Conservation (phyloP, 2,329 filamentous ascomycete genomes). For the Xylaria sp. region DNA sequence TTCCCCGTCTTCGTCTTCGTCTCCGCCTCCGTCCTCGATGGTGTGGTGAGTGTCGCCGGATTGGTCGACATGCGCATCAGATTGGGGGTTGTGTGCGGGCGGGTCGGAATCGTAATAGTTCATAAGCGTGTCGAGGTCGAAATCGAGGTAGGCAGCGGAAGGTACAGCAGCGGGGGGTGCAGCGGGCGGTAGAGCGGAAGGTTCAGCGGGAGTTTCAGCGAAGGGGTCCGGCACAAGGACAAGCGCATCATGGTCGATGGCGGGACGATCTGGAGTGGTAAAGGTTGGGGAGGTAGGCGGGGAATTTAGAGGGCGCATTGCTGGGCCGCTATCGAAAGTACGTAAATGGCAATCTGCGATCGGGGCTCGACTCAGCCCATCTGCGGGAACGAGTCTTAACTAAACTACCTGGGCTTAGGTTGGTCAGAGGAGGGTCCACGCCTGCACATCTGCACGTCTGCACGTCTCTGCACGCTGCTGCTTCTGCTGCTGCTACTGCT, state of each 20-base stretch:
- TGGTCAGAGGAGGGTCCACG: no score
- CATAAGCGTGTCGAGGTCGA: conserved; percentile 17
- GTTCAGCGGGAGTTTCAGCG: conserved; percentile 20
- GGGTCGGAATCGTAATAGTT: conserved; percentile 14
- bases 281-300: conserved; percentile 29
- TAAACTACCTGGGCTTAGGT: not conserved
- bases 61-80: conserved; percentile 14
- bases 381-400: not conserved
- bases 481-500: no score
- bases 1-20: conserved; percentile 17
- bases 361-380: not conserved
- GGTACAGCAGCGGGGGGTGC: not conserved
- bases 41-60: not conserved
- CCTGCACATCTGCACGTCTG: no score
- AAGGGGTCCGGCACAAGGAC: conserved; percentile 17
- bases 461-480: no score
- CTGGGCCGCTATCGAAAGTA: not conserved
- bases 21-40: conserved; percentile 12
- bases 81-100: conserved; percentile 2
- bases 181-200: conserved; percentile 1
- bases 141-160: not conserved
- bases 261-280: conserved; percentile 26
- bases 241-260: conserved; percentile 28
- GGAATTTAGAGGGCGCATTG: conserved; percentile 28
- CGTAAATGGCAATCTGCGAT: not conserved